Evolutionary conservation across 2,329 filamentous ascomycete genomes (phyloP), one percentile per base, ranked within the genome.

Genomic region (Ilyonectria sp.): DNA sequence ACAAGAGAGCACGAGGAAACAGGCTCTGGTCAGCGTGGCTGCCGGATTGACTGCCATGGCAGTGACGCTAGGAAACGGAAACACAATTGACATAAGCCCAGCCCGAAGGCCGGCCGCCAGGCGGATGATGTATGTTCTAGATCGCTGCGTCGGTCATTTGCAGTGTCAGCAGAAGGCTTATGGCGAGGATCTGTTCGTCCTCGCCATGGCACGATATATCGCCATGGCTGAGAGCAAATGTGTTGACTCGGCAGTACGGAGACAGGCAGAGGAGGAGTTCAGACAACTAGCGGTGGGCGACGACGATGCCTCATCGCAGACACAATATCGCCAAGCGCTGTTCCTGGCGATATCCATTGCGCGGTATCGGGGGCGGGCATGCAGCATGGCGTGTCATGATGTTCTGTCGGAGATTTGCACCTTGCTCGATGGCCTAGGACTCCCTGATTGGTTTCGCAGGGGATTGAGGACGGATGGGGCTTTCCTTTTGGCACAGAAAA

Each of bases 401-500:
- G 78, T 84, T 60, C 76, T 85, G 31, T 72, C 77, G 7, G 76
- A 79, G 37, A 75, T 88, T 19, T 86, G 82, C 69, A 72, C 75
- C n/a, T 79, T 76, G 19, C 72, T 89, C 8, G 75, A 80, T n/a
- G 60, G 55, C 6, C 70, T 85, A 15, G 70, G 69, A 2, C 69
- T 84, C 6, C 74, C 78, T 4, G 69, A 69, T 10, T 77, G 76
- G 61, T 76, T 82, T 26, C 68, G 83, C 6, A 69, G 76, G 33
- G 80, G 78, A 21, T 75, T 89, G 37, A 80, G 80, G 33, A 77
- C 79, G 3, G 85, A 87, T 33, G 82, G 82, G 1, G 86, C 87
- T 0, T 87, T 89, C 70, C 74, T 84, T 33, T 76, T 89, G 31
- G 86, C 87, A 1, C 84, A 87, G 65, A 81, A 83, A 60, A 89